phyloP scores from a whole-genome alignment of 345 rosid genomes.

The Durio zibethinus region DNA sequence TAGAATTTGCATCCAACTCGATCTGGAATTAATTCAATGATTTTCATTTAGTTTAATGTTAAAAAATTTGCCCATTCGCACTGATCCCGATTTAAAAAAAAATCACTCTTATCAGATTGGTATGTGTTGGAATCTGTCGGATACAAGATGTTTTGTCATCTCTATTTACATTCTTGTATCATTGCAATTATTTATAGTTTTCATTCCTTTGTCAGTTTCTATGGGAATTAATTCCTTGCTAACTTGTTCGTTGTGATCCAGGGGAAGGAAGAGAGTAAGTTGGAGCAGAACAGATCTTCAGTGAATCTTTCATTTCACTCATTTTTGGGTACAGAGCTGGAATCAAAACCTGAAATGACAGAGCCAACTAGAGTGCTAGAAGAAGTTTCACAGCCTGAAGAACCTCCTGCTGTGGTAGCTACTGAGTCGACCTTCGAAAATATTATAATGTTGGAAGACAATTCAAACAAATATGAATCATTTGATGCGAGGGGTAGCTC shows the following conservation, averaged over 20 bases:
- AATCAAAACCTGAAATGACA: constrained; percentile 19
- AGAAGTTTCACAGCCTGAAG: constrained; percentile 20
- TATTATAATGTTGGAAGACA: constrained; percentile 41
- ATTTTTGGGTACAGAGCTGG: constrained; percentile 33
- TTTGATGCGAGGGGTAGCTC: constrained; percentile 9
- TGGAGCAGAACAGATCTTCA: constrained; percentile 57
- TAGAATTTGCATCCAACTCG: too few relatives aligned
- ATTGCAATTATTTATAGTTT: neutral
- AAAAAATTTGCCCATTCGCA: too few relatives aligned
- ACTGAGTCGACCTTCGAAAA: constrained; percentile 35
- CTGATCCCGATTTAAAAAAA: too few relatives aligned
- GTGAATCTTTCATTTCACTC: constrained; percentile 61
- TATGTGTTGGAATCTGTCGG: too few relatives aligned
- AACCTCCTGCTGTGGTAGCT: constrained; percentile 21
- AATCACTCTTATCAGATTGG: too few relatives aligned
- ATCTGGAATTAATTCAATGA: too few relatives aligned
- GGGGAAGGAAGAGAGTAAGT: constrained; percentile 51
- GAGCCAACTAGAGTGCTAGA: constrained; percentile 19
- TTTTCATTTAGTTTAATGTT: too few relatives aligned
- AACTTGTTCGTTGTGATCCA: constrained; percentile 22
- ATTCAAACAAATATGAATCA: constrained; percentile 27
- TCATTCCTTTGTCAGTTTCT: neutral
- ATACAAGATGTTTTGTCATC: too few relatives aligned
- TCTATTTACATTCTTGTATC: neutral
- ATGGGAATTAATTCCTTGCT: neutral